Base-by-base conservation (phyloP, 345 rosid genomes). In the Ailanthus altissimus region DNA sequence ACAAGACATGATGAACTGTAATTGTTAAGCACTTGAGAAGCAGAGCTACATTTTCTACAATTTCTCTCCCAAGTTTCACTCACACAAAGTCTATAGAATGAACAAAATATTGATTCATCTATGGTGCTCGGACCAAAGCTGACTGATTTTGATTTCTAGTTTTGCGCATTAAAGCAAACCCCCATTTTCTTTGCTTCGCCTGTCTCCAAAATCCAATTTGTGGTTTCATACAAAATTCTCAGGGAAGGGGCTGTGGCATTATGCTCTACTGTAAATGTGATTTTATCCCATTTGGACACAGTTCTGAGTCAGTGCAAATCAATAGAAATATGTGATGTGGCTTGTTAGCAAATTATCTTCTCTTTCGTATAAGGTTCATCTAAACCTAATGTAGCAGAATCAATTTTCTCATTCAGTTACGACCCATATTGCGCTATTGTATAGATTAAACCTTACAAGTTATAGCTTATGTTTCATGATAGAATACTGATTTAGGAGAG, bases 1-100 rank as follows among this genome's bases (percentile, higher is more conserved):
- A 46, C 53, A 38, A 67, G 18, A 13, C 92, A 87, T 21, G 92
- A 90, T 5, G 90, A 90, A 84, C 91, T 88, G 56, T 90, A 83
- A 78, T 47, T 20, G 46, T 46, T 53, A 73, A 62, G 79, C 57
- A 43, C 56, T 53, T 72, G 13, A 51, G 67, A 62, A 23, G 77
- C 36, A 58, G 71, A 56, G 42, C 20, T 69, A 42, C 50, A 69
- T n/a, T 60, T 66, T 26, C 32, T 60, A 20, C 64, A 60, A 57
- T 32, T 75, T 49, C 26, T 56, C 68, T 26, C 43, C 9, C 43
- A 45, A 51, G 57, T 58, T 60, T 38, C 21, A 67, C 36, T 42
- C 36, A n/a, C 36, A 38, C n/a, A n/a, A n/a, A 12, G 42, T 59
- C 63, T 11, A 5, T 5, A 47, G 54, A 40, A 68, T 36, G 51